Percentiles rank a stretch among this genome's conserved stretches.
Evolutionary conservation across 371 early-diverging fungal genomes (phyloP).

Genomic region (Mucor irregularis): DNA sequence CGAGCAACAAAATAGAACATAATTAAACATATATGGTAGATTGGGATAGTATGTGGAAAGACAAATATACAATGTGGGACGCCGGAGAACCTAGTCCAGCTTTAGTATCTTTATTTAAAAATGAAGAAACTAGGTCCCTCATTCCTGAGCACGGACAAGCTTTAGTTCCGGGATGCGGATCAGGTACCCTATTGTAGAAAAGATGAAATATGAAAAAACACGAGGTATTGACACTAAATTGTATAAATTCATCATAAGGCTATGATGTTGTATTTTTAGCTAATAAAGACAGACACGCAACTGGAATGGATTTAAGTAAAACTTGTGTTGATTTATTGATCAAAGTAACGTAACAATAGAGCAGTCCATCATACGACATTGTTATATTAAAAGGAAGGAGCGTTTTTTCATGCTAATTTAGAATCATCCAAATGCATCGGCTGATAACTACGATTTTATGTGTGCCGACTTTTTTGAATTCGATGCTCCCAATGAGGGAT

Average conservation of each 20-base stretch:
- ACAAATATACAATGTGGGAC: slow-evolving; percentile 64
- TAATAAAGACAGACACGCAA: slow-evolving; percentile 52
- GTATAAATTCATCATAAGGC: slow-evolving; percentile 30
- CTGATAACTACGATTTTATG: slow-evolving; percentile 50
- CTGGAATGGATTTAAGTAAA: slow-evolving; percentile 73
- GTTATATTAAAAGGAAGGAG: background rate
- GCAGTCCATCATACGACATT: background rate
- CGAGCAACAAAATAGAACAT: too few relatives aligned
- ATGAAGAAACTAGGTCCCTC: slow-evolving; percentile 48
- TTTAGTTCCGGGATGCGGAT: slow-evolving; percentile 87
- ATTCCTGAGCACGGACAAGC: slow-evolving; percentile 61
- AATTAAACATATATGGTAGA: slow-evolving; percentile 5
- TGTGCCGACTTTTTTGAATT: slow-evolving; percentile 77
- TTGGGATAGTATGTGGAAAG: slow-evolving; percentile 64
- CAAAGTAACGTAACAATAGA: slow-evolving; percentile 35
- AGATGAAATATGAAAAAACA: too few relatives aligned
- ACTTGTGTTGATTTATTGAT: slow-evolving; percentile 59
- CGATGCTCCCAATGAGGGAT: slow-evolving; percentile 53
- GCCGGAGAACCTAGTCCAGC: slow-evolving; percentile 64
- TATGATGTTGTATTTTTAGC: slow-evolving; percentile 79
- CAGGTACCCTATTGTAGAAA: slow-evolving; percentile 33
- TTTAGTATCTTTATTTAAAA: slow-evolving; percentile 59
- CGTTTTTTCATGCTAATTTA: background rate
- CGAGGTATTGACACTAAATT: slow-evolving; percentile 1
- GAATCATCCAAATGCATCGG: slow-evolving; percentile 29